phyloP scores from a whole-genome alignment of 2,329 filamentous ascomycete genomes.

The Fusarium incarnatum region DNA sequence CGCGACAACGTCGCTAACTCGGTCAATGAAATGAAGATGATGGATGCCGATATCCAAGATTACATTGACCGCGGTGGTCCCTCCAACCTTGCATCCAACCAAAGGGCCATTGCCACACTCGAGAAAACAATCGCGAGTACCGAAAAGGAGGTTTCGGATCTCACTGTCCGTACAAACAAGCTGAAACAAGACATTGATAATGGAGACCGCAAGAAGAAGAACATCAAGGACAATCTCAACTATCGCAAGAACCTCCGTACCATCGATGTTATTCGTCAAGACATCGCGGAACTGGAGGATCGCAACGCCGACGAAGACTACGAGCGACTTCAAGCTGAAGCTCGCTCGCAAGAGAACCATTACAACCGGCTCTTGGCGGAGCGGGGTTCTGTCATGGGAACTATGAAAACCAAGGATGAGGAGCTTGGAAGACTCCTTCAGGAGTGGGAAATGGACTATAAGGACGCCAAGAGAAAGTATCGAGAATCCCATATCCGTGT shows the following conservation, averaged over 20 bases:
- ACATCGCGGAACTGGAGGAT: constrained; percentile 79
- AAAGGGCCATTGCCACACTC: constrained; percentile 74
- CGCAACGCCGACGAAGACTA: constrained; percentile 88
- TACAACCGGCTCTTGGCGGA: constrained; percentile 78
- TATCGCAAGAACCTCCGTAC: constrained; percentile 81
- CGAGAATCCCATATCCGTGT: constrained; percentile 90
- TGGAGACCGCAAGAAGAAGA: constrained; percentile 84
- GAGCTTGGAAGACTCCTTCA: constrained; percentile 77
- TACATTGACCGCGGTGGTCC: constrained; percentile 83
- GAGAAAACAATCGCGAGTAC: constrained; percentile 73
- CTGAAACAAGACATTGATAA: constrained; percentile 82
- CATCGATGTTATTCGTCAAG: constrained; percentile 72
- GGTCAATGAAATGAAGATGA: constrained; percentile 79
- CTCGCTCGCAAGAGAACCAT: constrained; percentile 72
- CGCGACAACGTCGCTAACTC: constrained; percentile 79
- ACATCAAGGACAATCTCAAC: constrained; percentile 88
- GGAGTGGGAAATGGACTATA: constrained; percentile 89
- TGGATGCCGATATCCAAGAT: constrained; percentile 80
- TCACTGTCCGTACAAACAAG: constrained; percentile 79
- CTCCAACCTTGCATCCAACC: constrained; percentile 75
- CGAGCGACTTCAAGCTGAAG: constrained; percentile 77
- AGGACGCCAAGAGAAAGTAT: constrained; percentile 82
- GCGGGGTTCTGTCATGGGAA: constrained; percentile 78
- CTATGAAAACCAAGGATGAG: constrained; percentile 86
- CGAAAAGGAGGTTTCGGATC: constrained; percentile 74